Evolutionary conservation across 441 rosid species (phyloP).

Genomic region (Populus hybrid): DNA sequence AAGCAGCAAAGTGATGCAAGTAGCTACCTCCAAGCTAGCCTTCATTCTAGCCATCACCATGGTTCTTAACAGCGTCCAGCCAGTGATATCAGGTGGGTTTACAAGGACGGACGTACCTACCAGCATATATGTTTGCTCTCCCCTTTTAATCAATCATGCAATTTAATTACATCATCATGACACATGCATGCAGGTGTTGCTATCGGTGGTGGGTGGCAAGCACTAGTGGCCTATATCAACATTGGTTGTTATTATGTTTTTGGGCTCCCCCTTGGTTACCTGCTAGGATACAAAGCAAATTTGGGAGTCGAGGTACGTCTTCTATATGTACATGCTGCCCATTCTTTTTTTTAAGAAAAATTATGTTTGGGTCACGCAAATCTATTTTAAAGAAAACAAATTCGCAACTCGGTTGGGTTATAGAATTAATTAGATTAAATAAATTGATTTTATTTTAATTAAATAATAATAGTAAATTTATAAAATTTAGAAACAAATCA

Average conservation of each 20-base stretch:
- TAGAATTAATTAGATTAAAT: no score
- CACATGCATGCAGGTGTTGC: conserved; percentile 60
- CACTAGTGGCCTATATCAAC: conserved; percentile 72
- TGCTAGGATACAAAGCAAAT: conserved; percentile 67
- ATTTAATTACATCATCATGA: neutral
- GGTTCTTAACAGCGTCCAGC: conserved; percentile 79
- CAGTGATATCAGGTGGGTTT: neutral
- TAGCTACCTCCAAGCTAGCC: conserved; percentile 57
- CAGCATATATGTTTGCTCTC: no score
- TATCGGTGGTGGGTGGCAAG: conserved; percentile 90
- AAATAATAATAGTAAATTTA: no score
- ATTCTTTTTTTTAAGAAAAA: no score
- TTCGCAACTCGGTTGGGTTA: no score
- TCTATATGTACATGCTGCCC: no score
- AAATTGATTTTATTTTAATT: no score
- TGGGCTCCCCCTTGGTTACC: conserved; percentile 68
- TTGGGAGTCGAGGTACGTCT: conserved; percentile 55
- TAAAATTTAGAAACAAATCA: no score
- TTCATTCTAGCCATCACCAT: conserved; percentile 68
- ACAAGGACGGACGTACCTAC: no score
- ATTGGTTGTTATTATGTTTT: conserved; percentile 67
- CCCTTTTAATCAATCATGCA: no score
- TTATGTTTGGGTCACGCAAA: no score
- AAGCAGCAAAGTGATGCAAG: conserved; percentile 45
- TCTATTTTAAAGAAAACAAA: no score